These are phyloP conservation scores for Nicotiana knightiana DNA, from an alignment of 257 asterid species.

Conservation along the genomic window DNA sequence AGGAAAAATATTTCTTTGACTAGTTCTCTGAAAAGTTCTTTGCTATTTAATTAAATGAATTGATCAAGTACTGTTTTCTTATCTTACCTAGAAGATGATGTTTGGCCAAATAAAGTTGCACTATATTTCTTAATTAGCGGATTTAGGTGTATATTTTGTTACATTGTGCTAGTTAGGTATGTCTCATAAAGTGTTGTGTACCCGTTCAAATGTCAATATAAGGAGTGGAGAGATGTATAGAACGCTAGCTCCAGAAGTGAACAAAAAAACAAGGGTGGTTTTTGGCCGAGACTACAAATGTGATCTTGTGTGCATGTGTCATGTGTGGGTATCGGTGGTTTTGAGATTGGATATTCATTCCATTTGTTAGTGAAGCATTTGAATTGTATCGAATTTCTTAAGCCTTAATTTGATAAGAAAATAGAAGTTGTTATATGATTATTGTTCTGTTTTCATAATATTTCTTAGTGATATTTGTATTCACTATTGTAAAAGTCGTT, in stretches of 20 bases:
- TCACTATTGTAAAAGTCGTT: no score
- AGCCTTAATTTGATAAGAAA: not conserved
- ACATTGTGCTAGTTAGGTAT: conserved; percentile 13
- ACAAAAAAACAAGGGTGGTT: not conserved
- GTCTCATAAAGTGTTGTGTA: not conserved
- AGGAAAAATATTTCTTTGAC: no score
- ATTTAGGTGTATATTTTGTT: not conserved
- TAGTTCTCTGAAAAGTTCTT: no score
- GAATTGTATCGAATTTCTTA: not conserved
- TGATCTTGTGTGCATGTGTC: not conserved
- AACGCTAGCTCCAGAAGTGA: conserved; percentile 18
- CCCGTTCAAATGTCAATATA: conserved; percentile 5
- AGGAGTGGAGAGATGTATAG: conserved; percentile 37
- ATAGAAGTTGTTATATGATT: no score
- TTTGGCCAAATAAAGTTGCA: no score
- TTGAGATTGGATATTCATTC: no score
- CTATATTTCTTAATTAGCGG: no score
- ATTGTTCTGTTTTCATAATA: no score
- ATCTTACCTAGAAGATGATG: no score
- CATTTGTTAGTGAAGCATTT: not conserved
- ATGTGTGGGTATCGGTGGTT: not conserved
- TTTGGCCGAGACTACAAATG: not conserved
- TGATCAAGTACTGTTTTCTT: no score
- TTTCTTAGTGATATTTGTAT: no score
- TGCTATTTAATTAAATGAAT: no score